A percentile compares a stretch with the other conserved stretches of the same genome.
Conservation (phyloP, 1,284 basidiomycete genomes). For the Sporisorium iseilematis-ciliati region DNA sequence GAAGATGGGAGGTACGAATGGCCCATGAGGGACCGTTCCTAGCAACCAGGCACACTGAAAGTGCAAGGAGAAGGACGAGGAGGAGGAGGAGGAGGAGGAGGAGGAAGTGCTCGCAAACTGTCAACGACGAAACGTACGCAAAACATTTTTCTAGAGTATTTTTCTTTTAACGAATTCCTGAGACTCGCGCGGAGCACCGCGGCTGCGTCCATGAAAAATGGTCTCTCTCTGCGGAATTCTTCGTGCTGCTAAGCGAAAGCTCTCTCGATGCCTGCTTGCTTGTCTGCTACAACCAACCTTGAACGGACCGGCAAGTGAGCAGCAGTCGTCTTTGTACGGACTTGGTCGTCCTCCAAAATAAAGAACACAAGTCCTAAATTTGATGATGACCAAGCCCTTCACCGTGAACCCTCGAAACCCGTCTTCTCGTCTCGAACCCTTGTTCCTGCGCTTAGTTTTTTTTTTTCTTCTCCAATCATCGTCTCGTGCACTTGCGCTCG, state of each 20-base stretch:
- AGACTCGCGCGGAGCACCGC: constrained; percentile 1
- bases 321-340: background rate
- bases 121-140: background rate
- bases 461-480: too few species aligned
- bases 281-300: background rate
- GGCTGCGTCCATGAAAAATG: constrained; percentile 1
- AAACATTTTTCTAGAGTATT: background rate
- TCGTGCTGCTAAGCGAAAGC: background rate
- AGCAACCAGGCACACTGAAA: too few species aligned
- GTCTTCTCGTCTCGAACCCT: background rate
- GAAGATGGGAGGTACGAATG: too few species aligned
- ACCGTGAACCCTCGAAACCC: constrained; percentile 2
- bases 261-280: background rate
- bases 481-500: background rate
- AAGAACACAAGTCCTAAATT: background rate
- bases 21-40: too few species aligned
- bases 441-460: background rate
- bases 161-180: constrained; percentile 1
- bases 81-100: background rate
- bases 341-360: background rate
- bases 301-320: background rate
- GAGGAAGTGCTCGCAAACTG: too few species aligned
- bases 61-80: too few species aligned
- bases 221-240: background rate
- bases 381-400: background rate